phyloP scores from a whole-genome alignment of 148 eudicot genomes.

The Diospyros kaki region DNA sequence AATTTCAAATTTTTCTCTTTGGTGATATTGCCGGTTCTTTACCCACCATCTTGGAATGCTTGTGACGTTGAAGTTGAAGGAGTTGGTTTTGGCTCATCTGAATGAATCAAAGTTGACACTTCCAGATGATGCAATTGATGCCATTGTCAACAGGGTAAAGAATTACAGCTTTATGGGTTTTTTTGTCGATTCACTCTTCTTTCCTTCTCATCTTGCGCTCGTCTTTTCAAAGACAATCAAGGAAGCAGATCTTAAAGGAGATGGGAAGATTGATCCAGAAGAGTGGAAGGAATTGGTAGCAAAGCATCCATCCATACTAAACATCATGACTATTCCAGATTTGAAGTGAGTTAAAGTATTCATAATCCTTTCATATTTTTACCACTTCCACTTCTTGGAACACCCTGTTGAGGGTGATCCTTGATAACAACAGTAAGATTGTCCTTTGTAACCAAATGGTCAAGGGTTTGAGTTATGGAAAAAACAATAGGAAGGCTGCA shows the following conservation, averaged over 20 bases:
- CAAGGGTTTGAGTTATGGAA: too few species aligned
- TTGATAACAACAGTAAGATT: too few species aligned
- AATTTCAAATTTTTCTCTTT: background rate
- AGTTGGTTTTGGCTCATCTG: slow-evolving; percentile 54
- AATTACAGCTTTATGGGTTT: background rate
- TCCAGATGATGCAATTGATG: slow-evolving; percentile 44
- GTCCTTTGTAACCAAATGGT: too few species aligned
- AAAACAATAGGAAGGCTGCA: too few species aligned
- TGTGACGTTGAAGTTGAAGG: slow-evolving; percentile 43
- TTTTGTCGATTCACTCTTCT: background rate
- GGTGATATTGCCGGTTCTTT: background rate
- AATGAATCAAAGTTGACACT: slow-evolving; percentile 39
- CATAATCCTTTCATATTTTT: background rate
- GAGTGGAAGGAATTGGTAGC: slow-evolving; percentile 56
- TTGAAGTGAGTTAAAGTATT: slow-evolving; percentile 29
- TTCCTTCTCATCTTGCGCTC: background rate
- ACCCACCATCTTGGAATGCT: background rate
- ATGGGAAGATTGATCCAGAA: slow-evolving; percentile 53
- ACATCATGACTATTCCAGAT: slow-evolving; percentile 50
- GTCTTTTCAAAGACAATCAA: slow-evolving; percentile 28
- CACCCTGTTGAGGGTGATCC: background rate
- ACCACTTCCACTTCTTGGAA: background rate
- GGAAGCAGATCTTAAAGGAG: slow-evolving; percentile 53
- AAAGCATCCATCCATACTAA: slow-evolving; percentile 41
- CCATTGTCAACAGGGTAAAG: slow-evolving; percentile 51